Conservation (phyloP, 768 basidiomycete genomes). For the Suillus bovinus region DNA sequence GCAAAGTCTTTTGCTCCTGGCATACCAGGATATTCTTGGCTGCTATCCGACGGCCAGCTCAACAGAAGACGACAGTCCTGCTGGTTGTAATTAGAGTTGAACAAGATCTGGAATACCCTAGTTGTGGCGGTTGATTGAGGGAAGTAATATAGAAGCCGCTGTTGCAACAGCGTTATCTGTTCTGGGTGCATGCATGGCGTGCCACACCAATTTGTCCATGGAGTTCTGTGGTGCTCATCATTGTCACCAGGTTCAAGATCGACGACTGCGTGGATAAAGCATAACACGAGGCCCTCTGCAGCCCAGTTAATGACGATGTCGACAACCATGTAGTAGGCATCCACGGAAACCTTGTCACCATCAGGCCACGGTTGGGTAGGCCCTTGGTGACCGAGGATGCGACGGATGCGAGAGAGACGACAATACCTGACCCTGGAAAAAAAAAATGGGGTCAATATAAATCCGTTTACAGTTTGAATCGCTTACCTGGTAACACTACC, state of each 20-base stretch:
- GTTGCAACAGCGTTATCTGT: constrained; percentile 60
- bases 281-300: constrained; percentile 82
- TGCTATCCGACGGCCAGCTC: constrained; percentile 74
- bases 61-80: constrained; percentile 58
- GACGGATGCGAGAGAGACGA: constrained; percentile 72
- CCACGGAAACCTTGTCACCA: constrained; percentile 66
- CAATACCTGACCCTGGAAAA: constrained; percentile 71
- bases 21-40: constrained; percentile 40
- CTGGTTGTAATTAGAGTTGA: constrained; percentile 41
- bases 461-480: constrained; percentile 8
- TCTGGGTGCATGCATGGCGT: constrained; percentile 62
- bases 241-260: constrained; percentile 73
- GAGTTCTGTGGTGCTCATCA: constrained; percentile 69
- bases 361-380: constrained; percentile 56
- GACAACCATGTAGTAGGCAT: constrained; percentile 79
- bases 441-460: constrained; percentile 22
- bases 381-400: constrained; percentile 67
- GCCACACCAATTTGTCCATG: constrained; percentile 90
- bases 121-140: constrained; percentile 52
- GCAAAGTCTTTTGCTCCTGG: constrained; percentile 47
- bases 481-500: constrained; percentile 79
- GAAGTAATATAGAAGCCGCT: constrained; percentile 55
- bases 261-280: constrained; percentile 83
- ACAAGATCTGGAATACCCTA: constrained; percentile 79
- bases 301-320: constrained; percentile 92